Conservation (phyloP, 805 yeast genomes). For the Kodamaea sagamina region DNA sequence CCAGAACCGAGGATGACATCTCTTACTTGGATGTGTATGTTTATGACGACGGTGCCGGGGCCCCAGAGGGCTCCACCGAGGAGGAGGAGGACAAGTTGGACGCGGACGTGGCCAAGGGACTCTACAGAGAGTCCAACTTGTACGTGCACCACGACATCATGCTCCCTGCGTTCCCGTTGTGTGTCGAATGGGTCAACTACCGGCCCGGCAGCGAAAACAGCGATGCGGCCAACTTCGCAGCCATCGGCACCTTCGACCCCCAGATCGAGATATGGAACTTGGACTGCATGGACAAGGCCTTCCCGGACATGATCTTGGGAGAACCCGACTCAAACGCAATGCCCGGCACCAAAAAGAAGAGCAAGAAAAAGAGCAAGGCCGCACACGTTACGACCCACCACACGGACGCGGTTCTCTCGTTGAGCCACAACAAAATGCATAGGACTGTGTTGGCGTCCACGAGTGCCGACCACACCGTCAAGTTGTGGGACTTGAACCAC, state of each 20-base stretch:
- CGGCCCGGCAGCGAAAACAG: slow-evolving; percentile 53
- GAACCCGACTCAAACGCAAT: slow-evolving; percentile 55
- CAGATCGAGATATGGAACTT: slow-evolving; percentile 96
- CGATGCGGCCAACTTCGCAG: slow-evolving; percentile 82
- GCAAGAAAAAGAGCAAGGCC: slow-evolving; percentile 48
- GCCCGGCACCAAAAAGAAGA: slow-evolving; percentile 42
- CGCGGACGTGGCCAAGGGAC: slow-evolving; percentile 73
- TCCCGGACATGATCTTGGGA: slow-evolving; percentile 91
- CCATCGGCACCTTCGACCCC: slow-evolving; percentile 96
- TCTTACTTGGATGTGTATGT: slow-evolving; percentile 91
- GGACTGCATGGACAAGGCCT: slow-evolving; percentile 88
- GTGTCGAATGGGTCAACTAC: slow-evolving; percentile 92
- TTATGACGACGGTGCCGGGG: slow-evolving; percentile 91
- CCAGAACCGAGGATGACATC: slow-evolving; percentile 94
- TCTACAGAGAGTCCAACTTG: slow-evolving; percentile 69
- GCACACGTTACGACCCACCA: slow-evolving; percentile 73
- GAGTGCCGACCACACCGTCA: slow-evolving; percentile 92
- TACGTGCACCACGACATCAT: slow-evolving; percentile 96
- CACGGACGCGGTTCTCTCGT: slow-evolving; percentile 88
- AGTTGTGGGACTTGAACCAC: slow-evolving; percentile 86
- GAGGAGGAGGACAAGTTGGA: slow-evolving; percentile 68
- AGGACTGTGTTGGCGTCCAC: slow-evolving; percentile 89
- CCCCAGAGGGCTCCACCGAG: slow-evolving; percentile 65
- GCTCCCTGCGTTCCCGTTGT: slow-evolving; percentile 95
- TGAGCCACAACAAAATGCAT: slow-evolving; percentile 78